Base-by-base conservation (phyloP, 306 rosid genomes). In the Sphenostylis stenocarpa region DNA sequence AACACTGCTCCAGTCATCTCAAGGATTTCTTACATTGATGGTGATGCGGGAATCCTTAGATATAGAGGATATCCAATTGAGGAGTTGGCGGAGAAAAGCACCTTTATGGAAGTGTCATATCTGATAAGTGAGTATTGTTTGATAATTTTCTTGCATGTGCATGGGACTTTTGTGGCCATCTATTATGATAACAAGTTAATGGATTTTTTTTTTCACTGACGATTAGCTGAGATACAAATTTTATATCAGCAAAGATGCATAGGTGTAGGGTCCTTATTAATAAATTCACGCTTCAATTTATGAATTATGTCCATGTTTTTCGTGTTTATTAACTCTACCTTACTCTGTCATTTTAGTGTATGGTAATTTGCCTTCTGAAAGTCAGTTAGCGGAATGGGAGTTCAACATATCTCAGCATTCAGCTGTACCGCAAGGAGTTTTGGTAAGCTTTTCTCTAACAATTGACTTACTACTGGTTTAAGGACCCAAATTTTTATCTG, bases 1-100 rank as follows among this genome's bases (percentile, higher is more conserved):
- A 93, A 93, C 81, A 93, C 97, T 1, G 97, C 97, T 56, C 97
- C 97, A 38, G 97, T 93, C 72, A 76, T 90, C 28, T 93, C 97
- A 2, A 83, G 90, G 31, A 90, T 93, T 78, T 88, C 91, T 57
- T 93, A 90, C 72, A 93, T 93, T 34, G 96, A 93, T 81, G 97
- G 97, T 5, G 97, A 93, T 57, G 96, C 85, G 84, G 97, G 97
- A 45, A 87, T 93, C 79, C 97, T 93, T 34, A 84, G 97, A 82
- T 93, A 93, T 69, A 85, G 97, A 70, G 97, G 97, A 26, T 93
- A 86, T 74, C 97, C 96, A 0, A 93, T 93, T 80, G 97, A 93
- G 89, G 90, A 93, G 38, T 81, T 93, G 93, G 96, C 96, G 5
- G 94, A 87, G 85, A 86, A 81, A 65, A 89, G 97, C 73, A 93